Evolutionary conservation across 2,329 filamentous ascomycete species (phyloP), one percentile per base, ranked within the genome.

Genomic region (Cladosporium halotolerans): DNA sequence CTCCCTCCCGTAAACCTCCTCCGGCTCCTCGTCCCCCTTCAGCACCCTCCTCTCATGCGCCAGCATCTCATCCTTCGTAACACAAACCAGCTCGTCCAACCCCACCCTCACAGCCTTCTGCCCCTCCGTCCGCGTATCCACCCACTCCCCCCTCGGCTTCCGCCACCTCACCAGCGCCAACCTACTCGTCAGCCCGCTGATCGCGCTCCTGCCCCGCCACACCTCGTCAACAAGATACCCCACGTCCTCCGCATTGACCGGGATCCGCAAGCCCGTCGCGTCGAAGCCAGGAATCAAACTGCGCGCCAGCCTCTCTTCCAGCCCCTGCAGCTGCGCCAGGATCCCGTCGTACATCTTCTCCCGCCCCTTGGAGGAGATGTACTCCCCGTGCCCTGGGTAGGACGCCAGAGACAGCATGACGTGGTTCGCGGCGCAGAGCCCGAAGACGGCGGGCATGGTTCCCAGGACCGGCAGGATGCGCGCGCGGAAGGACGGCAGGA

Each of bases 371-470:
- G 82, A 83, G 0, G 85, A 82, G 0, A 89, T 74, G 67, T 93
- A 95, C 58, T 95, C 90, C 48, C 48, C 40, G 43, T 31, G 45
- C 86, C 86, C 81, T 0, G 93, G 93, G 64, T 99, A 99, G 7
- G 84, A 88, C 59, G 79, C 72, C 44, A 97, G 81, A 54, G 83
- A 82, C 53, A 95, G 79, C 59, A 99, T 92, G 55, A 97, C 83
- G 67, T 97, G 89, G 70, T 97, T 99, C 3, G 93, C 93, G 8
- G 88, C 82, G 0, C 86, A 88, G 53, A 96, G 87, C 8, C 93
- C 93, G 68, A 99, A 99, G 1, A 97, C 85, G 2, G 93, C 92
- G 0, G 93, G 93, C 91, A 99, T 96, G 0, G 93, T 99, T 1
- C 93, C 93, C 3, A 99, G 74, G 0, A 99, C 93, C 0, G 93